Evolutionary conservation across 768 basidiomycete genomes (phyloP), one percentile per base, ranked within the genome.

Genomic region (Psilocybe azurescens): DNA sequence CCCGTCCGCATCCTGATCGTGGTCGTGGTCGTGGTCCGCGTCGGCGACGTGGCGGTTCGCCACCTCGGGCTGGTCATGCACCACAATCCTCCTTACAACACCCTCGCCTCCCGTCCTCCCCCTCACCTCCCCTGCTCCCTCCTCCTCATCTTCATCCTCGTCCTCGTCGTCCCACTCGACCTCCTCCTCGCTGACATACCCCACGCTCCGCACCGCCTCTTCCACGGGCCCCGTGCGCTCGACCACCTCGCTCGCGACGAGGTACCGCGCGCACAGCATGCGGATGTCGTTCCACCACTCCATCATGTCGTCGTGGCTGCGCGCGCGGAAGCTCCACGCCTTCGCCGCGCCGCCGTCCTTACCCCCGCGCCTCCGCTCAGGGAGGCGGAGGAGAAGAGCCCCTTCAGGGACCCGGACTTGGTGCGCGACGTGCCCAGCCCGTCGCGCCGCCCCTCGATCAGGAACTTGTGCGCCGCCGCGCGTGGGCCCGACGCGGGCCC

Each of bases 201-300:
- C 97, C 1, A 85, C 95, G 2, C 89, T 84, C 55, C 95, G 80
- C 16, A 99, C 97, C 28, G 95, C 97, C 13, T 94, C 93, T 36
- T 91, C 93, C 29, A 99, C 91, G 0, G 95, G 95, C 2, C 97
- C 97, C 41, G 88, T 89, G 48, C 97, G 82, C 77, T 97, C 94
- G 77, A 99, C 91, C 72, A 88, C 84, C 78, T 99, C 97, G 65
- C 90, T 93, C 36, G 95, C 95, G 44, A 99, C 94, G 56, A 99
- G 83, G 73, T 97, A 98, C 64, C 94, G 77, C 20, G 95, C 94
- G 69, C 95, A 96, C 44, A 97, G 79, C 94, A 96, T 95, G 63
- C 93, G 78, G 44, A 96, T 82, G 72, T 99, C 97, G 72, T 99
- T 99, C 97, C 97, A 99, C 94, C 97, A 97, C 78, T 99, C 97